Evolutionary conservation across 495 filamentous ascomycete species (phyloP), one percentile per base, ranked within the genome.

Genomic region (Talaromyces thailandensis): DNA sequence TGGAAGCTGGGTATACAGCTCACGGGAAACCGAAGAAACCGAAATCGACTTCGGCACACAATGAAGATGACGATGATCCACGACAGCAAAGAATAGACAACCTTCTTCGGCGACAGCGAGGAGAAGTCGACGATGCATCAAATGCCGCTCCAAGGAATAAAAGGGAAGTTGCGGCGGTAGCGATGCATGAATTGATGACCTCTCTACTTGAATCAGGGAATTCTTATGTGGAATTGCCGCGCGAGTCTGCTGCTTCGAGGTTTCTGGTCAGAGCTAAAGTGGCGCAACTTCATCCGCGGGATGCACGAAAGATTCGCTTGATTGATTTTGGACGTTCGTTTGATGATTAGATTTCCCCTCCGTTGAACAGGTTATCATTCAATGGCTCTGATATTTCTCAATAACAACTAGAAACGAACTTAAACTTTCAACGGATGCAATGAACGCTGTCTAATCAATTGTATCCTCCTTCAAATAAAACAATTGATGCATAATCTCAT

Each of bases 191-290:
- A 24, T 78, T 94, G 32, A 83, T 85, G 1, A 83, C 89, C 68
- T 75, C 75, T 61, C 71, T 91, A 37, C 70, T 88, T 56, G 89
- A 90, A 59, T 81, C 83, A 1, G 80, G 77, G 26, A 79, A 80
- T 18, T 82, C 81, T 0, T 96, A 95, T 75, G 79, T 93, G 37
- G 75, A 79, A 45, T 71, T 96, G 9, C 67, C 79, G n/a, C 79
- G 81, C 62, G 92, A 96, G 64, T 88, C 88, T n/a, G 90, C 92
- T 11, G 85, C 87, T 26, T 88, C 87, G 1, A 81, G 91, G 63
- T 96, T 96, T 69, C 77, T 96, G 9, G 88, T 96, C 23, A 79
- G 89, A 64, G 88, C 88, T 24, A 93, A 89, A 68, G 86, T 93
- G 32, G 92, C 92, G 23, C 86, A 91, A 65, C 94, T 94, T 64